Conservation (phyloP, 2,329 filamentous ascomycete genomes). For the Malbranchea zuffiana region DNA sequence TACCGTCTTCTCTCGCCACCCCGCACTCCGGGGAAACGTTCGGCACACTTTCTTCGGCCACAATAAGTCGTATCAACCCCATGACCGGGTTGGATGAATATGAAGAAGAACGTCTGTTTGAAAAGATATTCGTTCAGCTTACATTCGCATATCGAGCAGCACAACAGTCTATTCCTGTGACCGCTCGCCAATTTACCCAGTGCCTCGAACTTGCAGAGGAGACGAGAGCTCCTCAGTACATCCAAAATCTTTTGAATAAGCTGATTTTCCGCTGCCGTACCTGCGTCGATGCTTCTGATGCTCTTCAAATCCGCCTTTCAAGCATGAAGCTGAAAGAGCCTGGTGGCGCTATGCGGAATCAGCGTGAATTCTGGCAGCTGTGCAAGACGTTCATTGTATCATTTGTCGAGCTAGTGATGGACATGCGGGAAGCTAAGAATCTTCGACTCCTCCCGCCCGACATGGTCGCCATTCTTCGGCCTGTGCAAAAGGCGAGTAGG, state of each 20-base stretch:
- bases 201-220: constrained; percentile 54
- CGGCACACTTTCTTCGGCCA: constrained; percentile 37
- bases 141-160: constrained; percentile 63
- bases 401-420: constrained; percentile 38
- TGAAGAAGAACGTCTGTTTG: constrained; percentile 72
- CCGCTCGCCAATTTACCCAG: constrained; percentile 55
- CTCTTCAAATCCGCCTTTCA: constrained; percentile 60
- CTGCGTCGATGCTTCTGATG: constrained; percentile 62
- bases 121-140: constrained; percentile 68
- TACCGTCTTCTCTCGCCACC: constrained; percentile 46
- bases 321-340: constrained; percentile 78
- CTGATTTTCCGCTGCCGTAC: constrained; percentile 61
- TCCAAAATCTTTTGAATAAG: constrained; percentile 55
- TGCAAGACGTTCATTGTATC: constrained; percentile 51
- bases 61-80: constrained; percentile 41
- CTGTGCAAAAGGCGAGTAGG: constrained; percentile 71
- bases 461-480: constrained; percentile 61
- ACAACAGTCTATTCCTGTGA: constrained; percentile 57
- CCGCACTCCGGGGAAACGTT: constrained; percentile 78
- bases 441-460: constrained; percentile 49
- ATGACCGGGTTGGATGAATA: constrained; percentile 53
- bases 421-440: constrained; percentile 36
- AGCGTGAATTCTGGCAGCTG: constrained; percentile 54
- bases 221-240: constrained; percentile 47
- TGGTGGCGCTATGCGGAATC: constrained; percentile 50